Base-by-base conservation (phyloP, 345 rosid species). In the Physaria fendleri region DNA sequence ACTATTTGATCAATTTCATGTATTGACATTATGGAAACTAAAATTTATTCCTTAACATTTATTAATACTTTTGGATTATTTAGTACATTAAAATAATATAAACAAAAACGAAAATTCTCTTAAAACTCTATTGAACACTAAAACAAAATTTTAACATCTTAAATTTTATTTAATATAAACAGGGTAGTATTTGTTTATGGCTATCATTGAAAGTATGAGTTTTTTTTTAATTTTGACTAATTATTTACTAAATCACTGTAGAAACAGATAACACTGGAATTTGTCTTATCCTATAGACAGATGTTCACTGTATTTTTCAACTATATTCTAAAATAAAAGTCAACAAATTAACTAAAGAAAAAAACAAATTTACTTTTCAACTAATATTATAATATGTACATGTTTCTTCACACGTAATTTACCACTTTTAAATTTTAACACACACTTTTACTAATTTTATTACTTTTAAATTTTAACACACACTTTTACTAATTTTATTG, bases 401-500 rank as follows among this genome's bases (percentile, higher is more conserved):
- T 38, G 53, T 59, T 30, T 9, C 5, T 10, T 17, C 6, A 20
- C 39, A 39, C 22, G 39, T 38, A 38, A 13, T 35, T 27, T 37
- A 13, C 30, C 56, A 24, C 23, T 46, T 46, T 47, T 9, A 47
- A 20, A 13, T 2, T 56, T 38, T 9, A n/a, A n/a, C n/a, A 16
- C 20, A 66, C 16, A 66, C 65, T 56, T 56, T 66, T 57, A 32
- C 30, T 59, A 40, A 41, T 17, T 23, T 66, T 40, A 66, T 66
- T 58, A 24, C 23, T 46, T 46, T 47, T 9, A 47, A 20, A 13
- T 2, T 56, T 38, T 9, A n/a, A n/a, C n/a, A 16, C 20, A 66
- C 16, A 66, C 65, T 56, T 56, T 66, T 57, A 32, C 30, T 59
- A 40, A 41, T 17, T 23, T 66, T 40, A 66, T 66, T 58, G 45